Evolutionary conservation across 2,329 filamentous ascomycete genomes (phyloP), one percentile per base, ranked within the genome.

Genomic region (Neopestalotiopsis clavispora): DNA sequence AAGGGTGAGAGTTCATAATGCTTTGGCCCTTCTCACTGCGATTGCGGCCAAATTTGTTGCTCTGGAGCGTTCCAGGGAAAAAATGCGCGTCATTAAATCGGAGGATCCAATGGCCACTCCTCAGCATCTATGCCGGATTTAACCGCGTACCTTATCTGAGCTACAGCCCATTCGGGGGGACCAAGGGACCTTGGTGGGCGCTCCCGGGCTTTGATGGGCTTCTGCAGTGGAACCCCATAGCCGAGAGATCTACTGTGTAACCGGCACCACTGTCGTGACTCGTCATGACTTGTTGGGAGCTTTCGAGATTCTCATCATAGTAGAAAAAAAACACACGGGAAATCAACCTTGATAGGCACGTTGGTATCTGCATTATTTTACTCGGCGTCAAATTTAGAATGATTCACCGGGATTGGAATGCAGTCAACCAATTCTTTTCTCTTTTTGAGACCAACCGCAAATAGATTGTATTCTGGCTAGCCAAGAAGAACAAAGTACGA

Each of bases 11-110:
- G 61, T n/a, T 49, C 61, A 64, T 49, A 40, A 40, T 52, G 61
- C 20, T 49, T 32, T 64, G 14, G 34, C 14, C 40, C 61, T n/a
- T 17, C 30, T 66, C 30, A 12, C 67, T 56, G 66, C 66, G 68
- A 71, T 67, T 38, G 38, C 66, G 67, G 67, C 64, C 28, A 34
- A 45, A 28, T 23, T 28, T 23, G 45, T 20, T 52, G 30, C 59
- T 60, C 52, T 66, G 57, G 67, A 60, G 38, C 69, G 65, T 71
- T 68, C 67, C 45, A 52, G 45, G 17, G n/a, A 52, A 52, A 52
- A 52, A 52, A 52, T 70, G 69, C 72, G 71, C 72, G 73, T 74
- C 72, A 74, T 73, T 67, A 71, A 72, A 66, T 58, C 63, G 45
- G 45, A 66, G 42, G 62, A 49, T 13, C 34, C 59, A 62, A 20